Conservation (phyloP, 805 yeast genomes). For the Groenewaldozyma salmanticensis region DNA sequence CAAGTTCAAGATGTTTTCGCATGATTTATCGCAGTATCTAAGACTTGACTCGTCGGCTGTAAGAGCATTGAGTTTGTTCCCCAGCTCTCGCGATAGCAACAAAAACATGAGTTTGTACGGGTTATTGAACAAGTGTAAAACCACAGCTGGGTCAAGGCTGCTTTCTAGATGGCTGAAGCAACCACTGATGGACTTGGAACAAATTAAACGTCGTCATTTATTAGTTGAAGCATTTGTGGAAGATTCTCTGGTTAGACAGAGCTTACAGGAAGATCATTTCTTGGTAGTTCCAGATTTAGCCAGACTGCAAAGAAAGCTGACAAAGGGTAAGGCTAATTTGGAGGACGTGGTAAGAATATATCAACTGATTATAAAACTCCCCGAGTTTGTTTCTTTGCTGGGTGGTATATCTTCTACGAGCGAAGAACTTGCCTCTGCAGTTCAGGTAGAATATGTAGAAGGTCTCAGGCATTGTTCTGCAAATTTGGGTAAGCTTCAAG, state of each 20-base stretch:
- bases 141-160: constrained; percentile 79
- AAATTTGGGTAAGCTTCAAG: constrained; percentile 60
- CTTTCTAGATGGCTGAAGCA: constrained; percentile 94
- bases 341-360: constrained; percentile 88
- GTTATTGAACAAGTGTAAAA: constrained; percentile 77
- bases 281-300: constrained; percentile 75
- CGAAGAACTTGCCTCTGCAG: constrained; percentile 32
- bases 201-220: constrained; percentile 58
- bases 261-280: constrained; percentile 57
- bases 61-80: constrained; percentile 78
- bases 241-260: constrained; percentile 56
- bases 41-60: constrained; percentile 86
- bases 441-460: constrained; percentile 44
- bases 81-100: constrained; percentile 40
- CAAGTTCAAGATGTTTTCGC: constrained; percentile 43
- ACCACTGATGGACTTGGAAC: constrained; percentile 61
- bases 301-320: constrained; percentile 61
- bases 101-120: constrained; percentile 65
- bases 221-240: constrained; percentile 69
- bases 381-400: constrained; percentile 52
- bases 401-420: constrained; percentile 33
- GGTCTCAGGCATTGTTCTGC: constrained; percentile 43
- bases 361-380: constrained; percentile 64
- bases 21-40: constrained; percentile 74
- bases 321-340: constrained; percentile 44